Evolutionary conservation across 768 basidiomycete species (phyloP).

Genomic region (Austroboletus eburneus): DNA sequence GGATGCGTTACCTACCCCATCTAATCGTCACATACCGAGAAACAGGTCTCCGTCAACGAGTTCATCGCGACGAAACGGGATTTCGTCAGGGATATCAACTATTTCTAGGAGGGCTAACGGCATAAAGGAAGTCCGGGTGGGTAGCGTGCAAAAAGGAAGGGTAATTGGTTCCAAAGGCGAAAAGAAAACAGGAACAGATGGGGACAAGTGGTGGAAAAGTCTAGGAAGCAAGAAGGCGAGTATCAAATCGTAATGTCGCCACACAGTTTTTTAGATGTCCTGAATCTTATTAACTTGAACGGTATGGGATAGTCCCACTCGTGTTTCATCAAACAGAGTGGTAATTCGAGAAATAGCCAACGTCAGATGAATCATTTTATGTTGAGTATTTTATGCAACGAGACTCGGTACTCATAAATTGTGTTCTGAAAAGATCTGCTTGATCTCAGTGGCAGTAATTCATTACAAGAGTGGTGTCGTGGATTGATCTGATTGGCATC

Average conservation of each 20-base stretch:
- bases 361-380: too few relatives aligned
- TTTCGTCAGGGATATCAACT: constrained; percentile 60
- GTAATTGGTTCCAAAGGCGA: background rate
- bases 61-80: constrained; percentile 40
- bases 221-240: constrained; percentile 21
- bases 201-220: constrained; percentile 45
- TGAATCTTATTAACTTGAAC: background rate
- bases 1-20: background rate
- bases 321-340: too few relatives aligned
- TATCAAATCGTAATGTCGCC: constrained; percentile 3
- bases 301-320: too few relatives aligned
- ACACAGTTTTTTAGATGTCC: background rate
- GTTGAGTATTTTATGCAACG: too few relatives aligned
- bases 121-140: constrained; percentile 9
- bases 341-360: too few relatives aligned
- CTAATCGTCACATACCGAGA: background rate
- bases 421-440: too few relatives aligned
- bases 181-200: background rate
- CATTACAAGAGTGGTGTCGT: too few relatives aligned
- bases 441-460: too few relatives aligned
- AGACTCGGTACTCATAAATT: too few relatives aligned
- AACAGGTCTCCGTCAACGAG: background rate
- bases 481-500: too few relatives aligned
- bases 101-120: constrained; percentile 34
- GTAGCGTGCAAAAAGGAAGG: constrained; percentile 10